phyloP scores from a whole-genome alignment of 306 rosid genomes.

The Dryas alaskensis region DNA sequence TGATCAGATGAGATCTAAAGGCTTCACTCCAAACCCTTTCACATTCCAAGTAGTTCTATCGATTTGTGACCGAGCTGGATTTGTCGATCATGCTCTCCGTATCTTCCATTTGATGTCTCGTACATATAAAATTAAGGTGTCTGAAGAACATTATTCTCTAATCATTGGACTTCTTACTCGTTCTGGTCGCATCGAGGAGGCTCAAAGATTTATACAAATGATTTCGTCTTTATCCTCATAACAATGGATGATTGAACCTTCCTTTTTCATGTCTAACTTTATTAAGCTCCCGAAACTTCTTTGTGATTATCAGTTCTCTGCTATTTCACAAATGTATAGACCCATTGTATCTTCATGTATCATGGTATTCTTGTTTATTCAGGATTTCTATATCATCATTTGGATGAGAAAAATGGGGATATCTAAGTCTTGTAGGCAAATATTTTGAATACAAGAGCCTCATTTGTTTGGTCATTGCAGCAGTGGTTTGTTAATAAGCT shows the following conservation, averaged over 20 bases:
- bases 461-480: background rate
- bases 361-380: background rate
- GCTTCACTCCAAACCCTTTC: conserved; percentile 52
- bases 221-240: conserved; percentile 39
- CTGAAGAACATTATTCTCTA: conserved; percentile 48
- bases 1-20: conserved; percentile 44
- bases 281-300: conserved; percentile 9
- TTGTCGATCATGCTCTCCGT: conserved; percentile 54
- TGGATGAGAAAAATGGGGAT: background rate
- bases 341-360: conserved; percentile 6
- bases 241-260: conserved; percentile 3
- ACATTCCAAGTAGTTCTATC: conserved; percentile 64
- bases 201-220: conserved; percentile 48
- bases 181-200: conserved; percentile 54
- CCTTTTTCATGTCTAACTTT: conserved; percentile 20
- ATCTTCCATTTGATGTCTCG: conserved; percentile 55
- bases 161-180: conserved; percentile 57
- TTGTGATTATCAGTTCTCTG: background rate
- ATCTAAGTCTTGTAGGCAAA: background rate
- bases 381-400: background rate
- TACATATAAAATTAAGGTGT: conserved; percentile 45
- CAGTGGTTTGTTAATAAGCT: background rate
- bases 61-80: conserved; percentile 64
- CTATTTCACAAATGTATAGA: conserved; percentile 15
- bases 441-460: background rate